Percentiles rank a stretch among this genome's conserved stretches.
Evolutionary conservation across 1,284 basidiomycete species (phyloP).

Genomic region (Agroathelia rolfsii): DNA sequence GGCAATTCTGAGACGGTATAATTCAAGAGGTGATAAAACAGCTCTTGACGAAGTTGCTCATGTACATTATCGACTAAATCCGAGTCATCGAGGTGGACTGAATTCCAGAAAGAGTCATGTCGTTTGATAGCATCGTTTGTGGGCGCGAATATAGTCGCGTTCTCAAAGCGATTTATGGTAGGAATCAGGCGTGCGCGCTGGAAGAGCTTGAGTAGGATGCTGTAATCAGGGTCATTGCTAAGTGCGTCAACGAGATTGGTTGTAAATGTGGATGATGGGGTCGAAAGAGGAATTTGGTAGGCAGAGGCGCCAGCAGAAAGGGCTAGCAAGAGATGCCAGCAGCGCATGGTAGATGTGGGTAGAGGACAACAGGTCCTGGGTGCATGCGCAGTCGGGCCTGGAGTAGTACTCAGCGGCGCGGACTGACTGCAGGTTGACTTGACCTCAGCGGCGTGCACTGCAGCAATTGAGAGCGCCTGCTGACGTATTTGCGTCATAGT

Average conservation of each 20-base stretch:
- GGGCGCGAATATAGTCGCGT: conserved; percentile 86
- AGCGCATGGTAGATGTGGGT: conserved; percentile 29
- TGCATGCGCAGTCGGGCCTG: too few species aligned
- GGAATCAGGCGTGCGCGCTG: conserved; percentile 87
- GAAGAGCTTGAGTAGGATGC: conserved; percentile 70
- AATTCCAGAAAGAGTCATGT: conserved; percentile 30
- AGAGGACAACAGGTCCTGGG: conserved; percentile 27
- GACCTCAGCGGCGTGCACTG: too few species aligned
- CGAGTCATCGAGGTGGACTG: conserved; percentile 28
- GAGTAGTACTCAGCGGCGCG: too few species aligned
- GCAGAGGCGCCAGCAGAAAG: conserved; percentile 19
- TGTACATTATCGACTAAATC: conserved; percentile 72
- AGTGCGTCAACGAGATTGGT: conserved; percentile 76
- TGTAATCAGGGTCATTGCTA: conserved; percentile 67
- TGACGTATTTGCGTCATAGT: too few species aligned
- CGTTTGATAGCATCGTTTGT: conserved; percentile 82
- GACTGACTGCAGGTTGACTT: too few species aligned
- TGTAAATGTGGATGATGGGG: conserved; percentile 21
- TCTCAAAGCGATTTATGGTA: conserved; percentile 79
- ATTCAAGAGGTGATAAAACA: conserved; percentile 94
- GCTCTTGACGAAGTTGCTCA: conserved; percentile 75
- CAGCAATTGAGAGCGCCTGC: too few species aligned
- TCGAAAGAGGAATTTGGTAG: conserved; percentile 23
- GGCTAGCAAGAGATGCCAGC: conserved; percentile 26
- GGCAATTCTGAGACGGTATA: conserved; percentile 55